Percentiles rank a stretch among this genome's conserved stretches.
Evolutionary conservation across 768 basidiomycete genomes (phyloP).

Genomic region (Boletus reticulatus): DNA sequence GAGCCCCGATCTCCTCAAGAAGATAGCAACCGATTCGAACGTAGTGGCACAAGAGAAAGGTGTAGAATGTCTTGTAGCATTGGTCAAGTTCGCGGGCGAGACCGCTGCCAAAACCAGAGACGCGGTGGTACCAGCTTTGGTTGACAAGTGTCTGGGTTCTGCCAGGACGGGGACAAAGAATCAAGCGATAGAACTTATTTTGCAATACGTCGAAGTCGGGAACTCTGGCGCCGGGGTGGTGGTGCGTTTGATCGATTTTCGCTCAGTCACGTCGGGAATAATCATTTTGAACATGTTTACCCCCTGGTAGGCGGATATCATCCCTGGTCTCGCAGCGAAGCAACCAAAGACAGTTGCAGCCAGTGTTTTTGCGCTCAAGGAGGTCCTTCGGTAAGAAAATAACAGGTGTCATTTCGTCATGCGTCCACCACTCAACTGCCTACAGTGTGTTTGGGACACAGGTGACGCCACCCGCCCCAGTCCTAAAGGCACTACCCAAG

Average conservation of each 20-base stretch:
- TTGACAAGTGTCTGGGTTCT: conserved; percentile 95
- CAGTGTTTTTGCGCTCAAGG: conserved; percentile 72
- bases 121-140: conserved; percentile 82
- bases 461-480: conserved; percentile 66
- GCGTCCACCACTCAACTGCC: neutral
- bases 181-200: conserved; percentile 78
- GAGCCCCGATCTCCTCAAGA: conserved; percentile 77
- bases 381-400: conserved; percentile 70
- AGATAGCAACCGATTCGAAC: conserved; percentile 86
- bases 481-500: conserved; percentile 88
- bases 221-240: conserved; percentile 84
- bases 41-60: conserved; percentile 99
- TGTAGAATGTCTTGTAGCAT: conserved; percentile 79
- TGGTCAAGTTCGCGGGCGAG: conserved; percentile 93
- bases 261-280: conserved; percentile 28
- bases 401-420: neutral
- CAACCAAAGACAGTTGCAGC: conserved; percentile 93
- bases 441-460: conserved; percentile 76
- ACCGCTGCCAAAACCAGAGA: conserved; percentile 78
- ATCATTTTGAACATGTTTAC: conserved; percentile 26
- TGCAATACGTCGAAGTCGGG: conserved; percentile 93
- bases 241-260: conserved; percentile 53
- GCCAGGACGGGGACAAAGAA: conserved; percentile 86
- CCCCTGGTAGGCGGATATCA: conserved; percentile 59
- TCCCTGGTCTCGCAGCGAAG: conserved; percentile 86